A percentile compares a stretch with the other conserved stretches of the same genome.
Conservation (phyloP, 2,329 filamentous ascomycete genomes). For the Chrysoporthe deuterocubensis region DNA sequence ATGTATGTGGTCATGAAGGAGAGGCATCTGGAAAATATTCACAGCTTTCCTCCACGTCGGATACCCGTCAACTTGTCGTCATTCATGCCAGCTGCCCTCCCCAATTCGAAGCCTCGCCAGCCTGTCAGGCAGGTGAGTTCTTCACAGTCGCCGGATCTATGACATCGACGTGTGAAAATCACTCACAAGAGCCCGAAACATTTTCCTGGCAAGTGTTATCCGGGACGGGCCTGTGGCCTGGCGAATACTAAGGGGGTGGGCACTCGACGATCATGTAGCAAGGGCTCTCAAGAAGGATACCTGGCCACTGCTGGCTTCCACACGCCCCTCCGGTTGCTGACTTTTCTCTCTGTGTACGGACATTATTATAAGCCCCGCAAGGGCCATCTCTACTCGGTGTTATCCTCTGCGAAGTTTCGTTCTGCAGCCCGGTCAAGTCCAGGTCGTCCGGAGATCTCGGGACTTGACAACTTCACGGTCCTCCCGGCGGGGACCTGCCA, state of each 20-base stretch:
- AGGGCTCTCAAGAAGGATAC: background rate
- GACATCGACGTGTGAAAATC: constrained; percentile 34
- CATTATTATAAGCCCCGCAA: background rate
- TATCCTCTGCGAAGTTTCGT: background rate
- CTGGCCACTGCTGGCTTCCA: background rate
- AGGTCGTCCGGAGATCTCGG: background rate
- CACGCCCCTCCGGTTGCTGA: background rate
- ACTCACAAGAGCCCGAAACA: constrained; percentile 22
- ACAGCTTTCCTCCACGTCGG: too few species aligned
- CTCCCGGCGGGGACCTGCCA: background rate
- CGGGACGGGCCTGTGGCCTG: background rate
- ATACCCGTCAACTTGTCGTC: background rate
- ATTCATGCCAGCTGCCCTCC: background rate
- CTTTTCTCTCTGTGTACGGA: background rate
- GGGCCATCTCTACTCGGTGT: background rate
- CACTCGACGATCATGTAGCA: constrained; percentile 1
- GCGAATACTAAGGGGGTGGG: background rate
- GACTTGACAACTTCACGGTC: constrained; percentile 8
- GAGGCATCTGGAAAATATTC: background rate
- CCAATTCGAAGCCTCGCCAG: constrained; percentile 6
- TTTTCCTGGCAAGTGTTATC: constrained; percentile 20
- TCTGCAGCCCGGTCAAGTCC: constrained; percentile 12
- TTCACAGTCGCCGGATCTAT: constrained; percentile 41
- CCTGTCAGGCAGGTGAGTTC: constrained; percentile 32
- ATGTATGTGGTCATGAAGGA: constrained; percentile 5